phyloP scores from a whole-genome alignment of 2,329 filamentous ascomycete species.

The Nemania serpens region DNA sequence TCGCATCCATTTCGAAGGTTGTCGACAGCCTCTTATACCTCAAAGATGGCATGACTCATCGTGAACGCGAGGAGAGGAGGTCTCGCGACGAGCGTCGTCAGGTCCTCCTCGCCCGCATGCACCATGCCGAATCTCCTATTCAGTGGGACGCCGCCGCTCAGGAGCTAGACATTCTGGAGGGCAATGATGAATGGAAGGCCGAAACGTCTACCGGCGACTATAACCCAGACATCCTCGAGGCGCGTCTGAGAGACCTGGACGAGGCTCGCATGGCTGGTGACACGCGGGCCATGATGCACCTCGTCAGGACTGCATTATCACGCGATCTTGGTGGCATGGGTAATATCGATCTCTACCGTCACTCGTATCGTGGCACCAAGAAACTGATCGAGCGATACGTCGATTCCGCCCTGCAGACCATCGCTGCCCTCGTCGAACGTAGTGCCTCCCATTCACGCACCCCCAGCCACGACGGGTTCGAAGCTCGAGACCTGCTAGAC shows the following conservation, averaged over 20 bases:
- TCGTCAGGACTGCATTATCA: slow-evolving; percentile 79
- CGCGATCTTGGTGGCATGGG: slow-evolving; percentile 87
- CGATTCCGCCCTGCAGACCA: slow-evolving; percentile 74
- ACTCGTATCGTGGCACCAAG: slow-evolving; percentile 86
- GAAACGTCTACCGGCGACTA: slow-evolving; percentile 68
- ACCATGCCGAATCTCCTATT: slow-evolving; percentile 67
- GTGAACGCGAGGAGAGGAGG: slow-evolving; percentile 53
- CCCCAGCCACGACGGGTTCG: slow-evolving; percentile 51
- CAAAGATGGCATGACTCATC: slow-evolving; percentile 57
- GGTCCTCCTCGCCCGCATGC: slow-evolving; percentile 66
- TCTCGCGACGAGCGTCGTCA: slow-evolving; percentile 63
- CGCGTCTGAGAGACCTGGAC: slow-evolving; percentile 74
- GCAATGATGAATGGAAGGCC: slow-evolving; percentile 80
- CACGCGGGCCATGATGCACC: slow-evolving; percentile 75
- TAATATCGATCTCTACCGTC: slow-evolving; percentile 78
- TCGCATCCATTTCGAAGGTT: slow-evolving; percentile 43
- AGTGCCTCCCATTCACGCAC: slow-evolving; percentile 47
- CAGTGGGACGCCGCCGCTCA: slow-evolving; percentile 78
- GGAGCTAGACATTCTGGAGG: slow-evolving; percentile 79
- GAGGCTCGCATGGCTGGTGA: slow-evolving; percentile 74
- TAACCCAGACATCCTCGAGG: slow-evolving; percentile 69
- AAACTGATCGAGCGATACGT: slow-evolving; percentile 86
- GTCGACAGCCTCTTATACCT: slow-evolving; percentile 52
- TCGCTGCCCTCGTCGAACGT: slow-evolving; percentile 71
- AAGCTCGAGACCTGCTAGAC: slow-evolving; percentile 65